These are phyloP conservation scores for Priceomyces carsonii DNA, from an alignment of 805 yeast species.

Conservation along the genomic window DNA sequence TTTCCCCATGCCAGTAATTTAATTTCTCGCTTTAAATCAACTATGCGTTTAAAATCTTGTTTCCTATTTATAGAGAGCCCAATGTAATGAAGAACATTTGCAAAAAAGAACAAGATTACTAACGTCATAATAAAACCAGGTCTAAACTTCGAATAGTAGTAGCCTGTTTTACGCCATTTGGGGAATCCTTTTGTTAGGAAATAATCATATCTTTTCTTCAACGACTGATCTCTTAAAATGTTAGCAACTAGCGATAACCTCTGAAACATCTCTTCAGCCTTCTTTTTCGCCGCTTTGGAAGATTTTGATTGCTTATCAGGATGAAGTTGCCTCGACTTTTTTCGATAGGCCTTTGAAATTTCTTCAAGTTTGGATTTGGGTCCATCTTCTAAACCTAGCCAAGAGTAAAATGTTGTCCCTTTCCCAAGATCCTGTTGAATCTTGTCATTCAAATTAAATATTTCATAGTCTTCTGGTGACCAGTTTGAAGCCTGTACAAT, in stretches of 20 bases:
- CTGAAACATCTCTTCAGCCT: constrained; percentile 71
- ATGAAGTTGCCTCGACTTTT: constrained; percentile 69
- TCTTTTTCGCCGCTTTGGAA: constrained; percentile 35
- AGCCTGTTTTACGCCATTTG: constrained; percentile 67
- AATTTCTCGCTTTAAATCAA: constrained; percentile 49
- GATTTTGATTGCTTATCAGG: constrained; percentile 68
- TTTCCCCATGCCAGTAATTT: constrained; percentile 58
- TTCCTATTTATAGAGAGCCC: constrained; percentile 53
- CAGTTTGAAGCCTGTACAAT: constrained; percentile 42
- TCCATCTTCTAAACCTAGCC: constrained; percentile 54
- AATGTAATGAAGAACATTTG: constrained; percentile 59
- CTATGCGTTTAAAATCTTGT: constrained; percentile 61
- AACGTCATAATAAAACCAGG: constrained; percentile 62
- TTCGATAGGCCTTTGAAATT: constrained; percentile 67
- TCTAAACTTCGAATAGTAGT: constrained; percentile 64
- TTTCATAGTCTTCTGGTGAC: constrained; percentile 73
- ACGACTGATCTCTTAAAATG: constrained; percentile 58
- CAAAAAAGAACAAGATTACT: constrained; percentile 48
- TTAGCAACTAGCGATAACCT: constrained; percentile 75
- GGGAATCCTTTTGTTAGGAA: constrained; percentile 87
- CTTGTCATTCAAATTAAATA: constrained; percentile 70
- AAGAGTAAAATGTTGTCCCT: constrained; percentile 65
- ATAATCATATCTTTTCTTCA: constrained; percentile 76
- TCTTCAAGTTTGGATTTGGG: constrained; percentile 51
- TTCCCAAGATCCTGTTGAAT: constrained; percentile 62